Evolutionary conservation across 2,329 filamentous ascomycete genomes (phyloP), one percentile per base, ranked within the genome.

Genomic region (Fusarium torulosum): DNA sequence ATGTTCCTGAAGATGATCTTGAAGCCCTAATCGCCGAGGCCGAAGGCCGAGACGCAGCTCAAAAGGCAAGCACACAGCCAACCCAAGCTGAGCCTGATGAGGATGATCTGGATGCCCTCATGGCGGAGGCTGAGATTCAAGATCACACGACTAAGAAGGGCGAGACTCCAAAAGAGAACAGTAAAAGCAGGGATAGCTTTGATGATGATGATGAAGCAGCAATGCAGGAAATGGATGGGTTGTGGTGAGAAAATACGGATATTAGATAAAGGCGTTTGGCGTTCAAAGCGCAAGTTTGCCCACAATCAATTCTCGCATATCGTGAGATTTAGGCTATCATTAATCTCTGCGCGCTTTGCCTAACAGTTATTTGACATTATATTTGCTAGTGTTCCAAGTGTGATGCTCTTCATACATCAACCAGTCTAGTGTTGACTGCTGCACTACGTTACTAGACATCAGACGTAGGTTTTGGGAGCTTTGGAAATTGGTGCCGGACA

Each of bases 141-240:
- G 72, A 75, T 37, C 54, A 66, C 11, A 13, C 25, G 38, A 38
- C 41, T 9, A 58, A 46, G 21, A 21, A 45, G 4, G 17, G 20
- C 3, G 29, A 53, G 17, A 29, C 42, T 9, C 25, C 53, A 47
- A 60, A 44, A 29, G 41, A 54, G 37, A 37, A 51, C 44, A 41
- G 15, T 7, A 35, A 44, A 33, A 54, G 14, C 9, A 17, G 29
- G n/a, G 75, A 83, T 35, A 77, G 81, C 23, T 88, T 86, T 74
- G 85, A 83, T 2, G 88, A 89, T 2, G 88, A 89, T 53, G 89
- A 91, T 15, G 87, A 91, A 77, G 90, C 88, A 61, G 89, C 85
- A 1, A 89, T 93, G 87, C 87, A 85, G 37, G 87, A 87, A 66
- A 86, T 88, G 84, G 85, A 85, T 40, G 85, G 82, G 0, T 64